Conservation (phyloP, 306 rosid species). For the Neltuma alba region DNA sequence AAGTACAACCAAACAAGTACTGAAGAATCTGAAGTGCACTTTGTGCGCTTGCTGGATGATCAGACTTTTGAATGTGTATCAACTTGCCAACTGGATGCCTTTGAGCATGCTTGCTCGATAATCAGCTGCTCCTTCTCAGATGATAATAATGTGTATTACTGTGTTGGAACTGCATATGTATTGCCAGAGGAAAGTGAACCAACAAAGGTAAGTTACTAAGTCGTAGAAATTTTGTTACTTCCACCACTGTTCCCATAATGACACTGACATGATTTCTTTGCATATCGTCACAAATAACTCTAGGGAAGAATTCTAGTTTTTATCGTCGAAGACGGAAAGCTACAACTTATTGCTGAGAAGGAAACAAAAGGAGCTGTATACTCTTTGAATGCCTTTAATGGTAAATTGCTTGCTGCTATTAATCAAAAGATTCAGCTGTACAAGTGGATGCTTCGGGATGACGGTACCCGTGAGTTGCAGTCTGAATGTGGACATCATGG, state of each 20-base stretch:
- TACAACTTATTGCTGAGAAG: constrained; percentile 93
- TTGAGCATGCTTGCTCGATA: constrained; percentile 83
- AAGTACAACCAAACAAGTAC: constrained; percentile 73
- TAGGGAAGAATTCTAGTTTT: constrained; percentile 97
- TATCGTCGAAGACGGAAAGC: constrained; percentile 93
- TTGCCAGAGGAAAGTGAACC: constrained; percentile 98
- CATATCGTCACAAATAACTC: constrained; percentile 15
- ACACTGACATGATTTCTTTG: constrained; percentile 28
- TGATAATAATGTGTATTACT: constrained; percentile 85
- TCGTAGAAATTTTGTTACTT: constrained; percentile 19
- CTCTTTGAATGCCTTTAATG: constrained; percentile 90
- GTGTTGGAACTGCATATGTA: constrained; percentile 96
- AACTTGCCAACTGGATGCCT: constrained; percentile 84
- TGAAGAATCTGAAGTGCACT: constrained; percentile 88
- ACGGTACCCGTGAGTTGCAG: constrained; percentile 88
- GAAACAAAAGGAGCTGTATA: constrained; percentile 99
- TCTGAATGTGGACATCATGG: constrained; percentile 99
- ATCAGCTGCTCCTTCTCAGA: constrained; percentile 99
- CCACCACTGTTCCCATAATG: constrained; percentile 7
- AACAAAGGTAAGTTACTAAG: constrained; percentile 59
- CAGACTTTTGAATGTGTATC: constrained; percentile 92
- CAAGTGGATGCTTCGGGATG: constrained; percentile 98
- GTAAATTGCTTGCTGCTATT: constrained; percentile 94
- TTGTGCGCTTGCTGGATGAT: constrained; percentile 91
- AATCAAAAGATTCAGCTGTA: constrained; percentile 98